phyloP scores from a whole-genome alignment of 1,139 yeast genomes.

The Magnusiomyces clavatus region DNA sequence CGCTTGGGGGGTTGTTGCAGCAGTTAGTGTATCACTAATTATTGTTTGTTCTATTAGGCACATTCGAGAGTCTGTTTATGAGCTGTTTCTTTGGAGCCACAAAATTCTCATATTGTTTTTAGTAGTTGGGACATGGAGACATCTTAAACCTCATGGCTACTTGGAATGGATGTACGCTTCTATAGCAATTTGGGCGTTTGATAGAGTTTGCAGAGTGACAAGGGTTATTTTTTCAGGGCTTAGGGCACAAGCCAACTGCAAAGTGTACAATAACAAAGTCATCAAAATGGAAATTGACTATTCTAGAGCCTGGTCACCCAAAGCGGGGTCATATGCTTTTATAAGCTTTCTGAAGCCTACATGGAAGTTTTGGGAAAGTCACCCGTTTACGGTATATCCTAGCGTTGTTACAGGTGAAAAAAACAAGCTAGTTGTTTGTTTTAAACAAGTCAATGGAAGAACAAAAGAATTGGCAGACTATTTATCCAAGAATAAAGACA shows the following conservation, averaged over 20 bases:
- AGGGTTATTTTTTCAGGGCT: constrained; percentile 36
- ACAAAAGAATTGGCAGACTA: constrained; percentile 23
- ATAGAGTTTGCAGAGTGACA: constrained; percentile 31
- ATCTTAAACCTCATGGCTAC: constrained; percentile 33
- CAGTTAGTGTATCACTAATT: constrained; percentile 36
- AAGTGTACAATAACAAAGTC: constrained; percentile 18
- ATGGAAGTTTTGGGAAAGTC: constrained; percentile 41
- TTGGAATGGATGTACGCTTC: constrained; percentile 36
- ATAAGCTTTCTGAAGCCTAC: constrained; percentile 42
- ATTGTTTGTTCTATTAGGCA: constrained; percentile 41
- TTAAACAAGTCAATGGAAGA: constrained; percentile 30
- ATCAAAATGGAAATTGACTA: constrained; percentile 25
- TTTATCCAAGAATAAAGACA: constrained; percentile 4
- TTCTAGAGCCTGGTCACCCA: constrained; percentile 34
- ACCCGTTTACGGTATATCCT: constrained; percentile 51
- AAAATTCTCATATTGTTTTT: constrained; percentile 50
- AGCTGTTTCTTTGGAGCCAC: constrained; percentile 53
- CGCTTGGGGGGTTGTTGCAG: constrained; percentile 42
- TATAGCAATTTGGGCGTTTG: constrained; percentile 35
- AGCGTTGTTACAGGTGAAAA: constrained; percentile 17
- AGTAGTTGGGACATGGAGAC: constrained; percentile 51
- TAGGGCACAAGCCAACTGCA: constrained; percentile 33
- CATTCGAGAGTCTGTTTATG: constrained; percentile 54
- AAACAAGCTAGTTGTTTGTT: constrained; percentile 28
- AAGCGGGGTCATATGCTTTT: constrained; percentile 52